phyloP scores from a whole-genome alignment of 495 filamentous ascomycete genomes.

The Aspergillus funiculosus region DNA sequence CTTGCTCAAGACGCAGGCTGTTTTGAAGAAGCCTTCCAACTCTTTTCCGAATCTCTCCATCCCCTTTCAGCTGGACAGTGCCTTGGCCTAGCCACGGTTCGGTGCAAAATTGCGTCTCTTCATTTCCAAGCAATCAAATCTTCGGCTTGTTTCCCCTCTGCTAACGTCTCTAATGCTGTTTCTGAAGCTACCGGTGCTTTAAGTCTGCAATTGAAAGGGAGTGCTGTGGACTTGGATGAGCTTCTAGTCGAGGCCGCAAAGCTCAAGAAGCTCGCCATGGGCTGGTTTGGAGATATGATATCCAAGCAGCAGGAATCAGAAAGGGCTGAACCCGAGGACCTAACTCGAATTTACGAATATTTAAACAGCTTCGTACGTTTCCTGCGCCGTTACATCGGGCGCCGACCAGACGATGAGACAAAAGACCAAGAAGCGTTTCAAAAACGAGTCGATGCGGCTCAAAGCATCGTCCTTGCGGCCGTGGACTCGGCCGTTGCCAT shows the following conservation, averaged over 20 bases:
- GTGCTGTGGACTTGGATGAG: slow-evolving; percentile 60
- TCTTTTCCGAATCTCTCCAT: slow-evolving; percentile 31
- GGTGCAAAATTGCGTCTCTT: slow-evolving; percentile 40
- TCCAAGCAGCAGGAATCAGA: slow-evolving; percentile 22
- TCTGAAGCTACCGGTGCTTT: slow-evolving; percentile 42
- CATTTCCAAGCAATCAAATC: slow-evolving; percentile 34
- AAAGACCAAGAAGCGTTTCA: slow-evolving; percentile 30
- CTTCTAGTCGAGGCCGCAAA: slow-evolving; percentile 58
- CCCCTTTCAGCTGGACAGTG: slow-evolving; percentile 31
- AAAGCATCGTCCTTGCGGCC: slow-evolving; percentile 37
- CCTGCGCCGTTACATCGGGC: slow-evolving; percentile 44
- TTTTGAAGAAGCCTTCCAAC: slow-evolving; percentile 39
- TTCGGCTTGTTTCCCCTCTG: slow-evolving; percentile 19
- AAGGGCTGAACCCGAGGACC: slow-evolving; percentile 19
- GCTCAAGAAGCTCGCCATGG: slow-evolving; percentile 55
- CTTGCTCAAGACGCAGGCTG: slow-evolving; percentile 44
- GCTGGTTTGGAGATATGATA: slow-evolving; percentile 42
- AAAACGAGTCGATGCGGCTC: slow-evolving; percentile 27
- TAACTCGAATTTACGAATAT: slow-evolving; percentile 31
- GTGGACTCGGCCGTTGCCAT: slow-evolving; percentile 39
- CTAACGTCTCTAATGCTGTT: slow-evolving; percentile 23
- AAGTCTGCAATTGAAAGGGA: slow-evolving; percentile 58
- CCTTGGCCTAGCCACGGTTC: slow-evolving; percentile 34
- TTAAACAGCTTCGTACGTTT: slow-evolving; percentile 39
- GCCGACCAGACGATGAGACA: slow-evolving; percentile 27